Conservation (phyloP, 345 rosid species). For the Atalantia buxifolia region DNA sequence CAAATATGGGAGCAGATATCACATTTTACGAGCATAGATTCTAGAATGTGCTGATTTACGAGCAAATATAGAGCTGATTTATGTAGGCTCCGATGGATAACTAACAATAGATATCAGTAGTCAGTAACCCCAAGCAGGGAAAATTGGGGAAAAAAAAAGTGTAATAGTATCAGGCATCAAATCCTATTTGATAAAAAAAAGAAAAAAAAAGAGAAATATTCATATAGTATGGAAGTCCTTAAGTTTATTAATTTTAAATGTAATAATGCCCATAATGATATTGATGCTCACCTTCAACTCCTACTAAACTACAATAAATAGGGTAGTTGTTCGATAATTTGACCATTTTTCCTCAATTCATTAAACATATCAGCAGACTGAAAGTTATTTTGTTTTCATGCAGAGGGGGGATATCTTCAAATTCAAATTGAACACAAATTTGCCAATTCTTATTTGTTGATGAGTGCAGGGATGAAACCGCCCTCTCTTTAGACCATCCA, state of each 20-base stretch:
- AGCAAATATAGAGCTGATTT: neutral
- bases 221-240: neutral
- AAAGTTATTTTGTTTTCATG: neutral
- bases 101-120: neutral
- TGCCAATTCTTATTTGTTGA: neutral
- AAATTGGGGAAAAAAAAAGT: neutral
- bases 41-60: neutral
- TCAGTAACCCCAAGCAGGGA: too few relatives aligned
- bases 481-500: constrained; percentile 3
- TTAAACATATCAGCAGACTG: neutral
- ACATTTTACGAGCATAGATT: neutral
- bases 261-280: neutral
- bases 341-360: neutral
- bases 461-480: neutral
- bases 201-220: neutral
- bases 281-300: constrained; percentile 17
- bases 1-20: neutral
- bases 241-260: neutral
- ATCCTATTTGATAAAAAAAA: neutral
- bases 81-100: neutral
- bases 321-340: constrained; percentile 28
- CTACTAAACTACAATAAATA: constrained; percentile 29
- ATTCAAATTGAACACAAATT: neutral
- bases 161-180: neutral
- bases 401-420: neutral